Base-by-base conservation (phyloP, 2,329 filamentous ascomycete species). In the Apiospora phragmitis region DNA sequence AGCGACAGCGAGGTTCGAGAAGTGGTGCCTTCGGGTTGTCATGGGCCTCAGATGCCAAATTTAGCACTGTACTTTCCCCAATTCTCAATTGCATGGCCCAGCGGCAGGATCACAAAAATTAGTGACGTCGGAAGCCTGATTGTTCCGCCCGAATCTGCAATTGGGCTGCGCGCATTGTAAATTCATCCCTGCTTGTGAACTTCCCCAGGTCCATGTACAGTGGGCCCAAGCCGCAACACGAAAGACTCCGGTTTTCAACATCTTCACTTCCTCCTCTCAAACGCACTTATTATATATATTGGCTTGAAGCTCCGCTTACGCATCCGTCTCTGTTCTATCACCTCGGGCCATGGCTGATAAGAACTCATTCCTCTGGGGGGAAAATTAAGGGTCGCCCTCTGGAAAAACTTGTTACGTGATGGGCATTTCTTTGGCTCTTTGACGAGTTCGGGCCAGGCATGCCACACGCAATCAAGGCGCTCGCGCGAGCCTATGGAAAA, bases 101-200 rank as follows among this genome's bases (percentile, higher is more conserved):
- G 51, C 51, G 14, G 51, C 29, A 35, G 9, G 55, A n/a, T 12
- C 32, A n/a, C 55, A n/a, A 38, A 62, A 62, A 38, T 62, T 62
- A 62, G 55, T 62, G 55, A 62, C 55, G 55, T 38, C 55, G 55
- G 55, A 62, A 62, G 55, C 55, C 55, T 32, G 32, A 38, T 62
- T 38, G 24, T 62, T 62, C 55, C 55, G 55, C 55, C 55, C 55
- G 55, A 14, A 8, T 21, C 21, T 8, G 32, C 55, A n/a, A 11
- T 21, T 38, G 16, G 18, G 9, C n/a, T 49, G 47, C 21, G n/a
- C 43, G 43, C 18, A 47, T 47, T 47, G 43, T 9, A 47, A 47
- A 47, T 47, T 7, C 18, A 43, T 41, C n/a, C n/a, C n/a, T n/a
- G n/a, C n/a, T n/a, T n/a, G n/a, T n/a, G 43, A 47, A 47, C 8